Evolutionary conservation across 1,284 basidiomycete species (phyloP), one percentile per base, ranked within the genome.

Genomic region (Pseudozyma sp.): DNA sequence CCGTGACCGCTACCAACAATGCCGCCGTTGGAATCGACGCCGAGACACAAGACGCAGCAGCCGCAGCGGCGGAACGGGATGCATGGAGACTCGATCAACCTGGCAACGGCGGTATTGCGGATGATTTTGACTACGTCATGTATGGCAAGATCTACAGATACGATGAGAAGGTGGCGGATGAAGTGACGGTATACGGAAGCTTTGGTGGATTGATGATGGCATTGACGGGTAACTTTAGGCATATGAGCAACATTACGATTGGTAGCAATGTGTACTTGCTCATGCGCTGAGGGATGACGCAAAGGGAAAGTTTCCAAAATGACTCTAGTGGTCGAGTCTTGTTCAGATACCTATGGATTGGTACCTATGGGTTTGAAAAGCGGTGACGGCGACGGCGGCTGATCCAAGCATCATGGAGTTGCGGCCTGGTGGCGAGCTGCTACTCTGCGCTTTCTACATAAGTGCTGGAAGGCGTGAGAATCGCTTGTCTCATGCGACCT

Each of bases 101-200:
- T 86, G 92, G 93, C 5, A 89, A 90, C 76, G 88, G 91, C 83
- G 95, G 95, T 0, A 86, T 99, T 36, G 95, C 97, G 72, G 93
- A 95, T 69, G 95, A 98, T 78, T 99, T 94, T 82, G 96, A 98
- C 84, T 99, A 99, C 87, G 96, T 99, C 75, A 97, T 98, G 95
- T 95, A 94, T 85, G 96, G 96, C 48, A 98, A 97, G 90, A 92
- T 99, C 51, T 99, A 99, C 89, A 94, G 95, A 85, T 97, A 97
- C 85, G 96, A 99, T 85, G 91, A 93, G 34, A 92, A 91, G 74
- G 90, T 90, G 21, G 89, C 90, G 44, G 93, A 94, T 77, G 89
- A 90, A 79, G 93, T 95, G 56, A 97, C 95, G 35, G 95, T 92
- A 36, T 99, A 98, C 85, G 92, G 92, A 51, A 97, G 94, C 5